Evolutionary conservation across 306 rosid genomes (phyloP).

Genomic region (Elaeagnus macrophylla): DNA sequence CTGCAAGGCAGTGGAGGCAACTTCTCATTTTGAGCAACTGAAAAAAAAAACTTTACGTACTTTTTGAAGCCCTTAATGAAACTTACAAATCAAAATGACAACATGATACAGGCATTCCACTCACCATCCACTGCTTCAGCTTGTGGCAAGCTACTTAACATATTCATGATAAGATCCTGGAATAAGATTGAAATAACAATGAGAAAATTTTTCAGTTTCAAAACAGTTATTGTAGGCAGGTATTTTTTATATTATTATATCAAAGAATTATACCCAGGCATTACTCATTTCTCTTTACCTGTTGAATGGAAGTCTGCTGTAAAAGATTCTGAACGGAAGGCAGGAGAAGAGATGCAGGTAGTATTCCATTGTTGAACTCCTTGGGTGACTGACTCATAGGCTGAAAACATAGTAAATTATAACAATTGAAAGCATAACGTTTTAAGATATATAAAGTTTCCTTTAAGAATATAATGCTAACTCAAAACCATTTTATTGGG

Average conservation of each 20-base stretch:
- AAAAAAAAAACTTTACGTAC: slow-evolving; percentile 1
- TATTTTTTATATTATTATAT: neutral
- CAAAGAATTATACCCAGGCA: slow-evolving; percentile 14
- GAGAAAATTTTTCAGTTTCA: slow-evolving; percentile 11
- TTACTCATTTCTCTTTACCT: slow-evolving; percentile 40
- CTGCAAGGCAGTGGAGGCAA: slow-evolving; percentile 71
- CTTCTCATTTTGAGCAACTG: slow-evolving; percentile 56
- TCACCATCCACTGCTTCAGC: slow-evolving; percentile 70
- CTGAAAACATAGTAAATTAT: slow-evolving; percentile 24
- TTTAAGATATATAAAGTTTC: too few species aligned
- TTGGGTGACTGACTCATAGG: slow-evolving; percentile 41
- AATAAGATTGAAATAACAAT: slow-evolving; percentile 23
- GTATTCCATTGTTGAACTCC: slow-evolving; percentile 47
- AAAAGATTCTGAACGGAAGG: slow-evolving; percentile 88
- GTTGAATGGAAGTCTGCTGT: slow-evolving; percentile 89
- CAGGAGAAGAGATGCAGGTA: slow-evolving; percentile 58
- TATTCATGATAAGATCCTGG: slow-evolving; percentile 79
- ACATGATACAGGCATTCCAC: slow-evolving; percentile 21
- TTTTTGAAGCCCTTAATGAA: too few species aligned
- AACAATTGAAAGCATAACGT: neutral
- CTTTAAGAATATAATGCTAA: too few species aligned
- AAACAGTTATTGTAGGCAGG: slow-evolving; percentile 3
- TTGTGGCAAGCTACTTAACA: slow-evolving; percentile 64
- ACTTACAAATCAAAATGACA: too few species aligned
- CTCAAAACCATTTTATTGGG: too few species aligned